These are phyloP conservation scores for Chaetoceros tenuissimus DNA, from an alignment of 108 stramenopile species.

Conservation along the genomic window DNA sequence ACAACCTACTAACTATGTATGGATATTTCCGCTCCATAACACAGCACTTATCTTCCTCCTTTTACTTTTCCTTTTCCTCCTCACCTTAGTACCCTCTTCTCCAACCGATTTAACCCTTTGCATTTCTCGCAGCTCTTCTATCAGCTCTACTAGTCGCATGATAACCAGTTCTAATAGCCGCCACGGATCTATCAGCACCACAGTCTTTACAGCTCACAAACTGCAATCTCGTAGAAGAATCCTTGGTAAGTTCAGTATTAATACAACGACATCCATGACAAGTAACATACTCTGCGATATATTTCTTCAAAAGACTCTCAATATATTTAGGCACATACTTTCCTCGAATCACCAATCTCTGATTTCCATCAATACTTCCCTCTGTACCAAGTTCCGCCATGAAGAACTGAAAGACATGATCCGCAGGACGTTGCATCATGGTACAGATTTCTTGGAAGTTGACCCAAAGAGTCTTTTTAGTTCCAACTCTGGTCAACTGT, in stretches of 20 bases:
- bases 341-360: slow-evolving; percentile 94
- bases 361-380: slow-evolving; percentile 97
- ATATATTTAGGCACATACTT: slow-evolving; percentile 98
- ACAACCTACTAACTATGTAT: too few relatives aligned
- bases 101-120: slow-evolving; percentile 75
- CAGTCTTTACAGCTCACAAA: slow-evolving; percentile 95
- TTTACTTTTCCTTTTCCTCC: too few relatives aligned
- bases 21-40: too few relatives aligned
- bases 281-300: slow-evolving; percentile 98
- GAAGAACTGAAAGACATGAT: slow-evolving; percentile 98
- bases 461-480: slow-evolving; percentile 97
- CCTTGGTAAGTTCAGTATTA: slow-evolving; percentile 91
- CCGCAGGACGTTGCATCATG: slow-evolving; percentile 94
- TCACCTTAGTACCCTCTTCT: too few relatives aligned
- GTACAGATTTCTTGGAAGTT: slow-evolving; percentile 99
- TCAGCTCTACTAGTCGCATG: slow-evolving; percentile 98
- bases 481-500: slow-evolving; percentile 87
- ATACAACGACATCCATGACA: slow-evolving; percentile 98
- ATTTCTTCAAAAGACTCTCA: slow-evolving; percentile 95
- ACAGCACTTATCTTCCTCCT: too few relatives aligned
- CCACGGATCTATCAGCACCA: slow-evolving; percentile 87
- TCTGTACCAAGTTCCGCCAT: slow-evolving; percentile 99
- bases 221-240: slow-evolving; percentile 82
- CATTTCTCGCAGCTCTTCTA: slow-evolving; percentile 92
- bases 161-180: slow-evolving; percentile 93